A percentile compares a stretch with the other conserved stretches of the same genome.
Conservation (phyloP, 2,329 filamentous ascomycete species). For the Piedraia hortae region DNA sequence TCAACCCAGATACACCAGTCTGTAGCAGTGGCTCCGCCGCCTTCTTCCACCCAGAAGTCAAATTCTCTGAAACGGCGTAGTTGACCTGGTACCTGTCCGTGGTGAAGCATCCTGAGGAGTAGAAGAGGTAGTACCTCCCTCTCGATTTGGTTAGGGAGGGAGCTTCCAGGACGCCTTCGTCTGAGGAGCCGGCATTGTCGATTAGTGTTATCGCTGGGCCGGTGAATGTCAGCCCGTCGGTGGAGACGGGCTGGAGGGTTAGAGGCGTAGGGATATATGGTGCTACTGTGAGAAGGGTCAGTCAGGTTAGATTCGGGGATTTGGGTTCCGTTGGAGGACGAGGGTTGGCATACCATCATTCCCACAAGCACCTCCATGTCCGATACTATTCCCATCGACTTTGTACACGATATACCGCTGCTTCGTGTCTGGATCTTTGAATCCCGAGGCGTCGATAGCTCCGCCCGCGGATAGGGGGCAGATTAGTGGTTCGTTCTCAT, state of each 20-base stretch:
- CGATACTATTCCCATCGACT: conserved; percentile 9
- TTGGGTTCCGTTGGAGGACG: neutral
- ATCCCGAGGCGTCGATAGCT: conserved; percentile 10
- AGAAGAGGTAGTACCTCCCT: conserved; percentile 9
- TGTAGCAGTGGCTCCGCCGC: conserved; percentile 5
- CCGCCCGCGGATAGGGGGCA: conserved; percentile 9
- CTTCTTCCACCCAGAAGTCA: conserved; percentile 7
- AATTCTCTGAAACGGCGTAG: conserved; percentile 7
- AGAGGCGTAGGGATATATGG: conserved; percentile 11
- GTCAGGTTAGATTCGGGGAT: neutral
- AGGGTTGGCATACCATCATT: conserved; percentile 5
- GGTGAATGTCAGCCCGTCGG: conserved; percentile 10
- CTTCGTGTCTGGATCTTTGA: conserved; percentile 7
- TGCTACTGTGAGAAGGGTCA: conserved; percentile 4
- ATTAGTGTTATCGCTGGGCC: conserved; percentile 5
- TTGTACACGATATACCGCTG: conserved; percentile 11
- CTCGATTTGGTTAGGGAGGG: conserved; percentile 8
- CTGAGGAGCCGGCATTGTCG: conserved; percentile 5
- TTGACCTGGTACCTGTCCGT: conserved; percentile 7
- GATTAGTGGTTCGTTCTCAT: conserved; percentile 5
- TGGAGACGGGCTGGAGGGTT: conserved; percentile 9
- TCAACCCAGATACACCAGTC: conserved; percentile 8
- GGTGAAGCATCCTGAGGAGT: conserved; percentile 5
- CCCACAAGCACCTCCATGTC: conserved; percentile 8
- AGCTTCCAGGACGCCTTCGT: conserved; percentile 12